Evolutionary conservation across 1,284 basidiomycete species (phyloP), one percentile per base, ranked within the genome.

Genomic region (Boletellus sp.): DNA sequence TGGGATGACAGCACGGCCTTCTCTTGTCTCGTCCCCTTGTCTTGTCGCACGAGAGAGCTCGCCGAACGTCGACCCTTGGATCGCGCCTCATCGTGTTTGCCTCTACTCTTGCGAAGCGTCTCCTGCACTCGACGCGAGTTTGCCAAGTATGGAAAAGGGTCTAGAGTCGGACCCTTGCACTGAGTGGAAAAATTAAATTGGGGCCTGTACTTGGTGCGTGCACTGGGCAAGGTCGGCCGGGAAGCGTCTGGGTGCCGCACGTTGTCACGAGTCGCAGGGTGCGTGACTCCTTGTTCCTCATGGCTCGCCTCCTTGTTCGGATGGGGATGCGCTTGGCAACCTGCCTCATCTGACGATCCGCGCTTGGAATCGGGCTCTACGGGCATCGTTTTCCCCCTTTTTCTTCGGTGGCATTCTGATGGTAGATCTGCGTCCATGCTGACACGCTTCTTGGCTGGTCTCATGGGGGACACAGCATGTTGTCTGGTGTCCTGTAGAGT

Each of bases 391-490:
- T 60, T 71, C 12, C 62, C 67, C 58, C 56, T 71, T 55, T 72
- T 73, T 50, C 60, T 56, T 21, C 52, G 63, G 44, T 44, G 59
- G 18, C 45, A 44, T 50, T 68, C 58, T 47, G 44, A 38, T n/a
- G 24, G 24, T n/a, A 32, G 54, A 54, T 66, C 61, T 52, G 40
- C 50, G 15, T 53, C 54, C 38, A n/a, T 56, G 43, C 49, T 56
- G 15, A 42, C 47, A 16, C 69, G 66, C 64, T 80, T 77, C 56
- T 57, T 71, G 28, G 71, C 65, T 33, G 57, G 60, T 55, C 67
- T 58, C 40, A 60, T 60, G 38, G 68, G 60, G 4, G 67, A 62
- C 38, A 63, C 46, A 50, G 26, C 54, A 43, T 33, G 28, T 13
- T 48, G 36, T 15, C 30, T 32, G 33, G 50, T 55, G 49, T 64